phyloP scores from a whole-genome alignment of 768 basidiomycete species.

The Lentinula sp. region DNA sequence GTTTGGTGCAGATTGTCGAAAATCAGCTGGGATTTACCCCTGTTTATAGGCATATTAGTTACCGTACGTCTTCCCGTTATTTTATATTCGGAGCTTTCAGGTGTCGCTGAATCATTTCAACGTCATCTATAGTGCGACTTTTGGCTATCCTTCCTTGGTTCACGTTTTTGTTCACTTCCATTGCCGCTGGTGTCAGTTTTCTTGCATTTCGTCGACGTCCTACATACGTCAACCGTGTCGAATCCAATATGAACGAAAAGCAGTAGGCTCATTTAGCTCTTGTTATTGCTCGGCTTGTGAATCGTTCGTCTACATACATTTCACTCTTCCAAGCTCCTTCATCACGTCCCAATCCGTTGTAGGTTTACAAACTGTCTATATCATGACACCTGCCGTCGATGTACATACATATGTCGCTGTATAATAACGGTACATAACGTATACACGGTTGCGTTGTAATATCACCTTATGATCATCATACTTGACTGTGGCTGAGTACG shows the following conservation, averaged over 20 bases:
- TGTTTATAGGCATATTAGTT: conserved; percentile 28
- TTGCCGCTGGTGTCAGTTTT: conserved; percentile 23
- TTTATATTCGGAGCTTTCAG: neutral
- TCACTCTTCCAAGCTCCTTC: neutral
- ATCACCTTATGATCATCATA: neutral
- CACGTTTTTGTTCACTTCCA: conserved; percentile 25
- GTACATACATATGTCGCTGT: neutral
- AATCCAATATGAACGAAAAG: neutral
- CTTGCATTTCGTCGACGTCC: conserved; percentile 13
- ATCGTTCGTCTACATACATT: neutral
- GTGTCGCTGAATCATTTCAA: neutral
- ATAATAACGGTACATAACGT: neutral
- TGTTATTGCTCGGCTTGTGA: neutral
- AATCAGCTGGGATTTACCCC: conserved; percentile 24
- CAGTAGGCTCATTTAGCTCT: neutral
- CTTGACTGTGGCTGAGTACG: too few relatives aligned
- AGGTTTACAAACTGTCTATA: neutral
- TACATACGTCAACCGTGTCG: neutral
- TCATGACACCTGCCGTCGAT: too few relatives aligned
- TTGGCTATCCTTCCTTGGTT: conserved; percentile 34
- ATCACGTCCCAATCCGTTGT: neutral
- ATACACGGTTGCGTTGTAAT: neutral
- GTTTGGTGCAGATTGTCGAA: conserved; percentile 24
- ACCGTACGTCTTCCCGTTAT: conserved; percentile 23
- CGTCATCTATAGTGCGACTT: conserved; percentile 20